Conservation (phyloP, 345 rosid species). For the Fremontodendron californicum region DNA sequence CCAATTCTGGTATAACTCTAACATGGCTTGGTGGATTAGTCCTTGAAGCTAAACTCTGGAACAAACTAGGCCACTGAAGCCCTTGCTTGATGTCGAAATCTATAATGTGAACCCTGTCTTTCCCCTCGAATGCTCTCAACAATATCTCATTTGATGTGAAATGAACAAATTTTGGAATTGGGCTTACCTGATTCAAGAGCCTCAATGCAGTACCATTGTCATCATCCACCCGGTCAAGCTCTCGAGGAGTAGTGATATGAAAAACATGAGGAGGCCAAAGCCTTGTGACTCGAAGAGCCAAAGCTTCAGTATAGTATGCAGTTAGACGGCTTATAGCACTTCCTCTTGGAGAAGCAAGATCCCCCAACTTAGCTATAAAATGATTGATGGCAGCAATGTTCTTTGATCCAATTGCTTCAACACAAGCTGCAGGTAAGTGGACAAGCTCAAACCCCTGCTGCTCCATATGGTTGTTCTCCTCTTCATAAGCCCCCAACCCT, state of each 20-base stretch:
- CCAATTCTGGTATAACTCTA: constrained; percentile 87
- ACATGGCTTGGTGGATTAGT: constrained; percentile 73
- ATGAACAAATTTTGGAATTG: constrained; percentile 87
- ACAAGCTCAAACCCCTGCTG: constrained; percentile 73
- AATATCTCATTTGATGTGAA: constrained; percentile 87
- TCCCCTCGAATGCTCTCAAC: constrained; percentile 87
- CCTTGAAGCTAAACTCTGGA: constrained; percentile 84
- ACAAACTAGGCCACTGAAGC: no score
- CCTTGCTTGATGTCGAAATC: no score
- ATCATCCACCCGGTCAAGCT: constrained; percentile 63
- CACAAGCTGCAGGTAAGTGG: constrained; percentile 58
- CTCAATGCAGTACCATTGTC: constrained; percentile 68
- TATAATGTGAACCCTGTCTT: no score
- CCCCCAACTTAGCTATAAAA: constrained; percentile 64
- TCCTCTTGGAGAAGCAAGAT: constrained; percentile 77
- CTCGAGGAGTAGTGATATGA: constrained; percentile 73
- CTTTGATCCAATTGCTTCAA: constrained; percentile 72
- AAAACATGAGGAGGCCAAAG: constrained; percentile 90
- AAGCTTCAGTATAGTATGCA: constrained; percentile 80
- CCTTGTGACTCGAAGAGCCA: constrained; percentile 69
- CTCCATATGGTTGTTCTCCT: constrained; percentile 46
- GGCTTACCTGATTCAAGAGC: constrained; percentile 87
- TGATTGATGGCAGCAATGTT: constrained; percentile 58
- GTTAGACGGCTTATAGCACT: constrained; percentile 59
- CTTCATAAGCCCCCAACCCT: constrained; percentile 42